Evolutionary conservation across 2,329 filamentous ascomycete genomes (phyloP).

Genomic region (Chalara sp.): DNA sequence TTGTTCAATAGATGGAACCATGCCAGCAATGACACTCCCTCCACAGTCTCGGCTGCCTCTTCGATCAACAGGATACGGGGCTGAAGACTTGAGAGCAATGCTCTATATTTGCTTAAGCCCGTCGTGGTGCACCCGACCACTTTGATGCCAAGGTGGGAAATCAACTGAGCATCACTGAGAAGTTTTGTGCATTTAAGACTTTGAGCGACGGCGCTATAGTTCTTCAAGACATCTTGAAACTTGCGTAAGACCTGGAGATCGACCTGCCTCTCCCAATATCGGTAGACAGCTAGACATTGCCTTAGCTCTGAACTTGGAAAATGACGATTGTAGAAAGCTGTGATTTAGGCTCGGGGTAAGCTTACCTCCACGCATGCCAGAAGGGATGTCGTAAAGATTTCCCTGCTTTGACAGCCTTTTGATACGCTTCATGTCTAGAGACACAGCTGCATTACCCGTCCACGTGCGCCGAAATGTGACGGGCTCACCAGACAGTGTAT

Average conservation of each 20-base stretch:
- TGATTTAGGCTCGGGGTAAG: too few relatives aligned
- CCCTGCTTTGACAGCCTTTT: slow-evolving; percentile 10
- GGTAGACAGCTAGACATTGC: slow-evolving; percentile 16
- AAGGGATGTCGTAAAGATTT: slow-evolving; percentile 22
- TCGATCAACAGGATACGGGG: slow-evolving; percentile 60
- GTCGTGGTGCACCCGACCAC: slow-evolving; percentile 49
- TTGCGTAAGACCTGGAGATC: slow-evolving; percentile 13
- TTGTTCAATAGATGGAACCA: slow-evolving; percentile 55
- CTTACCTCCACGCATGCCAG: slow-evolving; percentile 14
- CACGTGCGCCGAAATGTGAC: slow-evolving; percentile 16
- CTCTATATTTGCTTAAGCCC: slow-evolving; percentile 62
- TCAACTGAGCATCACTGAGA: slow-evolving; percentile 17
- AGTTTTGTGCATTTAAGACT: slow-evolving; percentile 17
- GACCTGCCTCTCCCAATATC: slow-evolving; percentile 21
- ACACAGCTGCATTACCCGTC: slow-evolving; percentile 16
- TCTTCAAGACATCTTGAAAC: slow-evolving; percentile 9
- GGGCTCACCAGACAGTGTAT: slow-evolving; percentile 18
- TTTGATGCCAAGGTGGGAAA: slow-evolving; percentile 56
- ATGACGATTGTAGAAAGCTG: too few relatives aligned
- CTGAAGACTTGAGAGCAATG: slow-evolving; percentile 51
- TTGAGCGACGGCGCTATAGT: slow-evolving; percentile 17
- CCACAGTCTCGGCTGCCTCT: slow-evolving; percentile 57
- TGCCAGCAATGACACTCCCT: slow-evolving; percentile 50
- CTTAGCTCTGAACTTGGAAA: too few relatives aligned
- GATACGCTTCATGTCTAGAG: slow-evolving; percentile 11